phyloP scores from a whole-genome alignment of 495 filamentous ascomycete genomes.

The Parathielavia hyrcaniae region DNA sequence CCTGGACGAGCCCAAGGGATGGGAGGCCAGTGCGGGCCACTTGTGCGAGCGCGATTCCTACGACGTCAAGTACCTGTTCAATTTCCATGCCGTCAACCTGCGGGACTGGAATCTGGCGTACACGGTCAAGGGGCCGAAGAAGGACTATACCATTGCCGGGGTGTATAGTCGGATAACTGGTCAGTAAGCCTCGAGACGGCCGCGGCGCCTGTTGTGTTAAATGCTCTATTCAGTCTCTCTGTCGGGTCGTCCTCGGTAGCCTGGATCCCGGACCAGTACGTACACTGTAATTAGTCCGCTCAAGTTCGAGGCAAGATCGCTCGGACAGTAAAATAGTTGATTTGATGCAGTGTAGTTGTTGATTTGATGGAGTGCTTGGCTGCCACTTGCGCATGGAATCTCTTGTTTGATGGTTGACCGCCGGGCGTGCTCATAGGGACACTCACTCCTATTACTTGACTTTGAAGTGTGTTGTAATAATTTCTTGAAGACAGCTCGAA shows the following conservation, averaged over 20 bases:
- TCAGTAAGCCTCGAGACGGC: too few species aligned
- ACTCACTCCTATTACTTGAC: too few species aligned
- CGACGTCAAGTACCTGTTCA: slow-evolving; percentile 54
- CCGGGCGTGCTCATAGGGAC: too few species aligned
- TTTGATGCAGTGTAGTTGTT: too few species aligned
- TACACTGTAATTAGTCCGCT: too few species aligned
- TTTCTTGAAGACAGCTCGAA: too few species aligned
- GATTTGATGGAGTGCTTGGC: too few species aligned
- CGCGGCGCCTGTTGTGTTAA: neutral
- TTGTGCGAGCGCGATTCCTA: slow-evolving; percentile 61
- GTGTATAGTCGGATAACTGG: slow-evolving; percentile 36
- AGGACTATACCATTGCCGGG: slow-evolving; percentile 57
- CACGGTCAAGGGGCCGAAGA: slow-evolving; percentile 58
- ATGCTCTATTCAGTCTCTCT: neutral
- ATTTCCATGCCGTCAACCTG: slow-evolving; percentile 50
- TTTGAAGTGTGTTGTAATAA: too few species aligned
- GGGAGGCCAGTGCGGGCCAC: slow-evolving; percentile 55
- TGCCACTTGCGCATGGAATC: neutral
- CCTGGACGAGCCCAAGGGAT: slow-evolving; percentile 35
- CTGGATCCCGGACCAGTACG: neutral
- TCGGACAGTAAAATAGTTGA: neutral
- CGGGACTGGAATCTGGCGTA: slow-evolving; percentile 52
- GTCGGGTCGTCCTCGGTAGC: neutral
- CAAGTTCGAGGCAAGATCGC: neutral
- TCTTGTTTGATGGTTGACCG: neutral